Conservation (phyloP, 179 eudicot species). For the Pouteria campechiana region DNA sequence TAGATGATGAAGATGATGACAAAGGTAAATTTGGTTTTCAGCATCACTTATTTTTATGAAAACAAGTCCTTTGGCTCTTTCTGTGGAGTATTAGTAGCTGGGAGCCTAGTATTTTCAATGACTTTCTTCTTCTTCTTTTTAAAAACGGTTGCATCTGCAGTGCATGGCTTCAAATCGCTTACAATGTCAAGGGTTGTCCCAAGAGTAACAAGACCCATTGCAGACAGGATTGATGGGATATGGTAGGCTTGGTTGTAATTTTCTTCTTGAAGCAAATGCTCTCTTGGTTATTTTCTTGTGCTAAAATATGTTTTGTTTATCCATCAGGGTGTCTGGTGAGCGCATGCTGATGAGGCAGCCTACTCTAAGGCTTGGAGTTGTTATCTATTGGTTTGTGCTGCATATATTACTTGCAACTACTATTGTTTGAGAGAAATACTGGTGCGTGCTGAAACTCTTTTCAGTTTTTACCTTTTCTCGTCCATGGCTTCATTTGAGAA, state of each 20-base stretch:
- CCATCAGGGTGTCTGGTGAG: constrained; percentile 88
- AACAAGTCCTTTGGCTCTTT: no score
- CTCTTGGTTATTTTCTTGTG: neutral
- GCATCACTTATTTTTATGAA: neutral
- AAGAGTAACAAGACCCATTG: constrained; percentile 79
- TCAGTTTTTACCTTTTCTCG: constrained; percentile 1
- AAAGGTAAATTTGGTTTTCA: constrained; percentile 48
- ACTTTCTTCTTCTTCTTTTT: constrained; percentile 1
- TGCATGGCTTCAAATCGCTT: constrained; percentile 97
- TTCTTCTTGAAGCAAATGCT: neutral
- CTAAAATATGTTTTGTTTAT: constrained; percentile 9
- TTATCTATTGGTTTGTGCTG: constrained; percentile 83
- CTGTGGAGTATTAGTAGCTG: no score
- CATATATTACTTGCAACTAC: constrained; percentile 78
- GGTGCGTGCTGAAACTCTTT: constrained; percentile 6
- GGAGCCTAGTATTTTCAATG: neutral
- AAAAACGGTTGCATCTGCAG: constrained; percentile 25
- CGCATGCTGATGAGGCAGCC: constrained; percentile 95
- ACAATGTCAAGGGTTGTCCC: constrained; percentile 79
- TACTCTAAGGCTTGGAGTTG: constrained; percentile 79
- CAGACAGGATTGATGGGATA: constrained; percentile 86
- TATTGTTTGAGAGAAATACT: constrained; percentile 60
- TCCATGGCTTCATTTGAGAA: neutral
- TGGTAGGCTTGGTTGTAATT: constrained; percentile 42
- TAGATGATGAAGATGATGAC: constrained; percentile 89